phyloP scores from a whole-genome alignment of 495 filamentous ascomycete genomes.

The Xylaria flabelliformis region DNA sequence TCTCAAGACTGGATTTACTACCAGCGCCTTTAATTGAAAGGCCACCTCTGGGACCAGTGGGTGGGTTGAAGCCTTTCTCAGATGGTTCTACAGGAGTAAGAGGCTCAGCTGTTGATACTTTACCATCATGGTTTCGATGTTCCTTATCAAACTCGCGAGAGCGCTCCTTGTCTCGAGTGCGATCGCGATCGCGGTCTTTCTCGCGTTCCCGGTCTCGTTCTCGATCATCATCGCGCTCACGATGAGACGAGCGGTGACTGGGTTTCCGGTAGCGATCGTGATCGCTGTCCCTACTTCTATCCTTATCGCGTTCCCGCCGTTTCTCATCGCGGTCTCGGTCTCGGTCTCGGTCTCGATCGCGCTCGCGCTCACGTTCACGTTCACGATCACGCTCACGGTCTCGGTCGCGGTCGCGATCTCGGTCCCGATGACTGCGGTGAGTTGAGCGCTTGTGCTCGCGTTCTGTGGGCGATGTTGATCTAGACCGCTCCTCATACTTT shows the following conservation, averaged over 20 bases:
- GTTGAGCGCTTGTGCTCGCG: conserved; percentile 54
- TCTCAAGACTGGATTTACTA: conserved; percentile 43
- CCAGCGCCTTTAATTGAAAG: conserved; percentile 49
- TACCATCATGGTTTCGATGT: conserved; percentile 58
- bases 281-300: conserved; percentile 44
- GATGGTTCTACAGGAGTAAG: conserved; percentile 51
- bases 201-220: conserved; percentile 57
- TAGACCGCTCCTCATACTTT: conserved; percentile 53
- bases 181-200: conserved; percentile 48
- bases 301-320: conserved; percentile 54
- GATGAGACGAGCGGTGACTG: conserved; percentile 51
- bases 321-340: conserved; percentile 55
- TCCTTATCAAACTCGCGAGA: conserved; percentile 51
- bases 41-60: conserved; percentile 46
- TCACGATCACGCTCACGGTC: conserved; percentile 50
- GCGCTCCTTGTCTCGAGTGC: conserved; percentile 53
- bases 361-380: conserved; percentile 54
- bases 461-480: conserved; percentile 60
- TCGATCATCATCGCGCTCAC: conserved; percentile 46
- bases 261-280: conserved; percentile 47
- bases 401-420: conserved; percentile 45
- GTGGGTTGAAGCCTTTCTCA: conserved; percentile 46
- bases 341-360: conserved; percentile 47
- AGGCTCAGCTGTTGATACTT: conserved; percentile 46
- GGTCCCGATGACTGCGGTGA: conserved; percentile 58